phyloP scores from a whole-genome alignment of 106 monocot species.

The Agapanthus africanus region DNA sequence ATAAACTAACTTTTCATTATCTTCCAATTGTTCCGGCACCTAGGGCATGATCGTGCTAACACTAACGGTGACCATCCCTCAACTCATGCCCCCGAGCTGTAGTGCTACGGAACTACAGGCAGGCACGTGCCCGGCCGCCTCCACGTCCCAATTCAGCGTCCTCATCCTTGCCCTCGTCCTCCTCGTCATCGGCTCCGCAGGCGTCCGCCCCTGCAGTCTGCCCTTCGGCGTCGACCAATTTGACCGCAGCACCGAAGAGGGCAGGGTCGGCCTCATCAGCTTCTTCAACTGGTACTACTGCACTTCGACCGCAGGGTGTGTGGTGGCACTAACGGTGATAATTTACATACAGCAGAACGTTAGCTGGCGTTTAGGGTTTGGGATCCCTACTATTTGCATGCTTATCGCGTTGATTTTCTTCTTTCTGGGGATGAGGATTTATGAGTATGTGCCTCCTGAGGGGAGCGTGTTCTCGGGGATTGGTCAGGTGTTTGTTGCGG shows the following conservation, averaged over 20 bases:
- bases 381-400: constrained; percentile 34
- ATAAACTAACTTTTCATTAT: too few species aligned
- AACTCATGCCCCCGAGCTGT: not conserved
- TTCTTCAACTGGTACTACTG: constrained; percentile 91
- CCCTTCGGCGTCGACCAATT: constrained; percentile 58
- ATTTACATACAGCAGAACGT: constrained; percentile 64
- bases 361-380: constrained; percentile 64
- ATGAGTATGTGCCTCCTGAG: constrained; percentile 19
- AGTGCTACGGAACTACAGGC: not conserved
- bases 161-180: constrained; percentile 17
- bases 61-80: not conserved
- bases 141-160: not conserved
- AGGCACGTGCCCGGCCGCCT: not conserved
- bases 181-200: constrained; percentile 30
- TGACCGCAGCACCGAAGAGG: constrained; percentile 15
- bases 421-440: constrained; percentile 31
- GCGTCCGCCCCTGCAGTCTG: constrained; percentile 49
- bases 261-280: constrained; percentile 36
- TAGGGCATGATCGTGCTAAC: constrained; percentile 8
- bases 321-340: constrained; percentile 35
- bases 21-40: not conserved
- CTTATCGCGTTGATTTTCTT: constrained; percentile 33
- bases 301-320: constrained; percentile 32
- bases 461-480: constrained; percentile 31
- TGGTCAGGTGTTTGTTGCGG: constrained; percentile 20